These are phyloP conservation scores for Aspergillus campestris DNA, from an alignment of 495 filamentous ascomycete genomes.

Conservation along the genomic window DNA sequence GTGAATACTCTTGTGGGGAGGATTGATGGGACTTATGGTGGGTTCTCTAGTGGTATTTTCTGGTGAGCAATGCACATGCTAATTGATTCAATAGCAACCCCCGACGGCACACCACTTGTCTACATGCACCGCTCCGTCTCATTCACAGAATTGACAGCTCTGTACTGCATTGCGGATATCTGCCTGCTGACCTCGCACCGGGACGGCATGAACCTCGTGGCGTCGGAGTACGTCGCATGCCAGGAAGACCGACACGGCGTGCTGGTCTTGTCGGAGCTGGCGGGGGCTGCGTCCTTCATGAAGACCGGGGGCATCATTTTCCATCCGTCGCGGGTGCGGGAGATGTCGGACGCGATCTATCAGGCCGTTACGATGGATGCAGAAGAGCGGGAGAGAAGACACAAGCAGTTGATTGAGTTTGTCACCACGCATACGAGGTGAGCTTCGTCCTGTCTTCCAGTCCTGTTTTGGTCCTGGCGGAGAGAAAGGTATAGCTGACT, in stretches of 20 bases:
- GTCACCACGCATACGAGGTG: conserved; percentile 82
- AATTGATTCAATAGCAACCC: conserved; percentile 46
- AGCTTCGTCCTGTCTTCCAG: not conserved
- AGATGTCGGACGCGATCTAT: conserved; percentile 77
- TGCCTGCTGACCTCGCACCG: conserved; percentile 84
- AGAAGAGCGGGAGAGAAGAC: conserved; percentile 67
- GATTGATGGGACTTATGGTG: conserved; percentile 66
- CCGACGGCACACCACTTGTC: conserved; percentile 89
- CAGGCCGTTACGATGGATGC: conserved; percentile 77
- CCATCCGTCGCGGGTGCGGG: conserved; percentile 87
- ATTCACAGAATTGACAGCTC: conserved; percentile 83
- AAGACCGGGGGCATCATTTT: conserved; percentile 72
- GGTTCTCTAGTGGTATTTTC: not conserved
- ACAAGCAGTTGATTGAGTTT: conserved; percentile 71
- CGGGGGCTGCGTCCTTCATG: conserved; percentile 79
- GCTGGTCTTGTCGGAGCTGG: conserved; percentile 88
- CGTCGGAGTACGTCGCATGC: conserved; percentile 90
- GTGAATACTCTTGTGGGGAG: conserved; percentile 84
- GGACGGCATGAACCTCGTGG: conserved; percentile 97
- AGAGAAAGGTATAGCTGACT: conserved; percentile 1
- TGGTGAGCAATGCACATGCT: not conserved
- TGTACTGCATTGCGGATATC: conserved; percentile 84
- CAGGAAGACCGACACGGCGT: conserved; percentile 77
- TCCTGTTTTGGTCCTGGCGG: not conserved
- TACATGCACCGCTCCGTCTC: conserved; percentile 87